phyloP scores from a whole-genome alignment of 2,329 filamentous ascomycete genomes.

The Colletotrichum salicis region DNA sequence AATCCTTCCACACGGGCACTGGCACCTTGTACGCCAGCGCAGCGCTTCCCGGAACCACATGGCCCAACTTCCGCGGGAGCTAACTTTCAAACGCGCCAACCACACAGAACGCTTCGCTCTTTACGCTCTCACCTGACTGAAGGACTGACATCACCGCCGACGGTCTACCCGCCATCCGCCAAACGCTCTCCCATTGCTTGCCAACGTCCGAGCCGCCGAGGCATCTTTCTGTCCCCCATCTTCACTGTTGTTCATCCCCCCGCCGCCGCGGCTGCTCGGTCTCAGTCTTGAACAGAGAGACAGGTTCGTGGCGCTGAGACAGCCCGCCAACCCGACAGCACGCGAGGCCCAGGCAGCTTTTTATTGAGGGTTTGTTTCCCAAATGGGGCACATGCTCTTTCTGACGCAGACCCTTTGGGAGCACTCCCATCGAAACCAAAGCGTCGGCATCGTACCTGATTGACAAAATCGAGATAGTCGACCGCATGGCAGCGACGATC shows the following conservation, averaged over 20 bases:
- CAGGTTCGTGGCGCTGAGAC: conserved; percentile 32
- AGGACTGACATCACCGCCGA: conserved; percentile 31
- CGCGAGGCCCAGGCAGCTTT: conserved; percentile 11
- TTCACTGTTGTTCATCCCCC: not conserved
- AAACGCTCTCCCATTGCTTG: not conserved
- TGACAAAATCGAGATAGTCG: conserved; percentile 24
- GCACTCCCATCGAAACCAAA: conserved; percentile 21
- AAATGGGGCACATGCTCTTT: conserved; percentile 23
- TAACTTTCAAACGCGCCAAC: conserved; percentile 19
- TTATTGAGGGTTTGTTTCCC: not conserved
- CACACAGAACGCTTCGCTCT: not conserved
- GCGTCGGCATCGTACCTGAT: conserved; percentile 19
- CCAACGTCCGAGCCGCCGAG: conserved; percentile 5
- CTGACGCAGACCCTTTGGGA: conserved; percentile 26
- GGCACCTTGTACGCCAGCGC: not conserved
- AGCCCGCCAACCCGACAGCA: not conserved
- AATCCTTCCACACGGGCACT: not conserved
- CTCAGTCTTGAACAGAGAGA: not conserved
- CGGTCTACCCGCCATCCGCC: conserved; percentile 15
- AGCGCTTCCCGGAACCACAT: conserved; percentile 26
- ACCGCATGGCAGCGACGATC: not conserved
- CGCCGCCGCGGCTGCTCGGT: not conserved
- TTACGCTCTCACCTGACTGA: conserved; percentile 23
- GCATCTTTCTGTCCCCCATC: not conserved
- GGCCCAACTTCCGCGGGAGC: conserved; percentile 20